Evolutionary conservation across 2,329 filamentous ascomycete species (phyloP).

Genomic region (Xylariaceae sp.): DNA sequence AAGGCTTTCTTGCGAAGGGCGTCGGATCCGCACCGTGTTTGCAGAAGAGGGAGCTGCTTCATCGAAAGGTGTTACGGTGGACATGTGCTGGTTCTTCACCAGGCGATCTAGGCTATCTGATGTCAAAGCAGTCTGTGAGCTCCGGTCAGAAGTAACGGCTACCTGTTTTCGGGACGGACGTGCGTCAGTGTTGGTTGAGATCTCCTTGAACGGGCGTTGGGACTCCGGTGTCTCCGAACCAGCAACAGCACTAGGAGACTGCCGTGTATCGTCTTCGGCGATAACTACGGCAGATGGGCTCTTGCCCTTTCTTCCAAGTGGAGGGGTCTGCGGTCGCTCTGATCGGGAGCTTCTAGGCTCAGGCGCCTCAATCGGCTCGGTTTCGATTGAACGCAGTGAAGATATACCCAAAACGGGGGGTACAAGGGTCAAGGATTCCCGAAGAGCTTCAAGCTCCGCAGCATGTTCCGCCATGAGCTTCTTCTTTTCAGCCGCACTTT

Average conservation of each 20-base stretch:
- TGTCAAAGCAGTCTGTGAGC: slow-evolving; percentile 84
- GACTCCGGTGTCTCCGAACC: slow-evolving; percentile 56
- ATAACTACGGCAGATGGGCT: slow-evolving; percentile 50
- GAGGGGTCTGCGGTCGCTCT: slow-evolving; percentile 44
- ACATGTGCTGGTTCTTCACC: slow-evolving; percentile 56
- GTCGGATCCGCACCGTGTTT: slow-evolving; percentile 46
- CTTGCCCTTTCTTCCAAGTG: slow-evolving; percentile 48
- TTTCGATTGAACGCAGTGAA: slow-evolving; percentile 49
- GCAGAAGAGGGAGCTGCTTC: slow-evolving; percentile 33
- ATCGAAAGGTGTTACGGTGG: slow-evolving; percentile 31
- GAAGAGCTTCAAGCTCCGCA: slow-evolving; percentile 36
- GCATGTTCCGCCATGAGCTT: slow-evolving; percentile 32
- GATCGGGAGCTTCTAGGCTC: slow-evolving; percentile 54
- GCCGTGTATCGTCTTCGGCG: slow-evolving; percentile 66
- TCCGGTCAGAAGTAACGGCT: slow-evolving; percentile 64
- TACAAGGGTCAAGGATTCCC: slow-evolving; percentile 28
- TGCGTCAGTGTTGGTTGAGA: slow-evolving; percentile 59
- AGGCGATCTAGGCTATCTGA: slow-evolving; percentile 79
- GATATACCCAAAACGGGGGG: slow-evolving; percentile 46
- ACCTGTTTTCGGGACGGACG: slow-evolving; percentile 44
- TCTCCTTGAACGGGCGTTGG: slow-evolving; percentile 61
- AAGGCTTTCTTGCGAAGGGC: slow-evolving; percentile 52
- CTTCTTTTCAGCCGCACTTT: slow-evolving; percentile 31
- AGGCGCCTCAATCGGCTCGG: slow-evolving; percentile 43
- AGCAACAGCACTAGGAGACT: slow-evolving; percentile 48